Base-by-base conservation (phyloP, 768 basidiomycete genomes). In the Coprinopsis cinerea region DNA sequence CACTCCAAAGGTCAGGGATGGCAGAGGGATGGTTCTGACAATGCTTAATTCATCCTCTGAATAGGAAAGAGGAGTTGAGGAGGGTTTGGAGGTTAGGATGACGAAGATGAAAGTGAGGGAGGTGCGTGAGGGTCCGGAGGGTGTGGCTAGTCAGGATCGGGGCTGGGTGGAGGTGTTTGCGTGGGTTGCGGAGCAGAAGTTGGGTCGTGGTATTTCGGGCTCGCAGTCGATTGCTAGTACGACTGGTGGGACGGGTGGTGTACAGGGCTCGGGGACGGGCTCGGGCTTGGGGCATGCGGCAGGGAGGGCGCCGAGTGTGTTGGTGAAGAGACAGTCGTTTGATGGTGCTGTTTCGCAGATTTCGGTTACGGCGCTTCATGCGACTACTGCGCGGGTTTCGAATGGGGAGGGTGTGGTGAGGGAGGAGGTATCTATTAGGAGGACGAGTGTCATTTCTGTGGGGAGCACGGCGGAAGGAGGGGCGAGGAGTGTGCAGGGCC, bases 121-220 rank as follows among this genome's bases (percentile, higher is more conserved):
- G 66, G 78, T 84, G 28, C 76, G 88, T 15, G 85, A 92, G 30
- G 95, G 96, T 0, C 76, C 92, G 0, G 91, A 94, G 57, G 79
- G 82, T 34, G 93, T 92, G 0, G n/a, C n/a, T n/a, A n/a, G n/a
- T n/a, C n/a, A n/a, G n/a, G 83, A 87, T 53, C 67, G 70, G 15
- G 83, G 81, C 49, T 93, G 92, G 80, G 71, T 92, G 14, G 90
- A 92, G 23, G 76, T 92, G 6, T 95, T 94, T 63, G 69, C 78
- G 3, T 96, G 88, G 87, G 83, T 92, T 59, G 83, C 92, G 0
- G 84, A 83, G 49, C 71, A 73, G 57, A 74, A n/a, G n/a, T n/a
- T n/a, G 62, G 39, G 64, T 68, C 24, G 34, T 57, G 1, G 47
- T 4, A 44, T 17, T 22, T 40, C n/a, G n/a, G n/a, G n/a, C n/a